These are phyloP conservation scores for Sanguinoderma infundibulare DNA, from an alignment of 1,284 basidiomycete genomes.

Conservation along the genomic window DNA sequence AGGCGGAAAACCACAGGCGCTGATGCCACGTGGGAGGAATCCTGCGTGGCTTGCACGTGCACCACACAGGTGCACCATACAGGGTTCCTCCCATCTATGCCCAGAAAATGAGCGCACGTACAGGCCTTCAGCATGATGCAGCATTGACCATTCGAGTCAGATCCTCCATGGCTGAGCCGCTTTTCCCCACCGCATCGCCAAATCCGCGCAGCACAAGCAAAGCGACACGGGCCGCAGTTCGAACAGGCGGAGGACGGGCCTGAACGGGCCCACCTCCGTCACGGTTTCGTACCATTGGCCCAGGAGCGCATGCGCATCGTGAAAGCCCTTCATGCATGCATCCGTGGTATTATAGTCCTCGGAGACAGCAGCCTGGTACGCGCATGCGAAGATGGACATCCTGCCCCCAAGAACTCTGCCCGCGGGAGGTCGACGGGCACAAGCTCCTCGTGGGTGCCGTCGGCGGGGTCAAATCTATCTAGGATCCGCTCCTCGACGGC, in stretches of 20 bases:
- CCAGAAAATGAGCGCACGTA: no score
- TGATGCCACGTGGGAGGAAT: no score
- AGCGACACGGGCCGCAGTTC: not conserved
- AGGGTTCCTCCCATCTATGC: no score
- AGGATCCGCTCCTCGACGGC: no score
- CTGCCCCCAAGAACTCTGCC: not conserved
- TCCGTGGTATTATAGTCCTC: not conserved
- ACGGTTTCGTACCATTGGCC: not conserved
- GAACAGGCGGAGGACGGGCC: not conserved
- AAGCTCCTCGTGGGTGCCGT: no score
- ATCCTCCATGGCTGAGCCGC: not conserved
- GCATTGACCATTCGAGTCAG: not conserved
- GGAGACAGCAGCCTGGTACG: not conserved
- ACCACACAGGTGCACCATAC: no score
- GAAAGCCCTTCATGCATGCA: not conserved
- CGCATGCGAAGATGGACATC: not conserved
- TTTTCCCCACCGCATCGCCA: not conserved
- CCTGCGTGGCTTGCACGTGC: no score
- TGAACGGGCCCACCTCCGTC: not conserved
- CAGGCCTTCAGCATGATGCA: not conserved
- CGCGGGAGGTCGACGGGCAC: no score
- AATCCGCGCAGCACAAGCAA: slow-evolving; percentile 1
- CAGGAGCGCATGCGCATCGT: not conserved
- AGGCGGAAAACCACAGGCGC: no score
- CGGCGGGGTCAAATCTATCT: no score